A percentile compares a stretch with the other conserved stretches of the same genome.
Conservation (phyloP, 345 rosid genomes). For the Balakata baccata region DNA sequence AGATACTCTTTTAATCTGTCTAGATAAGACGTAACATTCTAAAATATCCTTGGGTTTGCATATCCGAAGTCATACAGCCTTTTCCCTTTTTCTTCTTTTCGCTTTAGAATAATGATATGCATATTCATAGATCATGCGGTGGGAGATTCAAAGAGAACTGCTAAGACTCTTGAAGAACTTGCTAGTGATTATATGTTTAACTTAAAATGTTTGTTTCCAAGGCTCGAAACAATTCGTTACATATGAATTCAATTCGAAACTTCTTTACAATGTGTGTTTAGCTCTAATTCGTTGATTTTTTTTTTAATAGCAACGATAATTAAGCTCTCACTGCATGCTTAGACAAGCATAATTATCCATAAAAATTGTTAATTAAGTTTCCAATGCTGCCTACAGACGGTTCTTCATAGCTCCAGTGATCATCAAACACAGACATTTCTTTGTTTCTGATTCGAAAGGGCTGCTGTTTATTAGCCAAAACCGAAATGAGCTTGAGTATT, state of each 20-base stretch:
- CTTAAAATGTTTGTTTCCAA: no score
- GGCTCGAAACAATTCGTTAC: no score
- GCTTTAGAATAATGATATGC: background rate
- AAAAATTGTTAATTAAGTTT: conserved; percentile 8
- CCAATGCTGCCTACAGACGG: background rate
- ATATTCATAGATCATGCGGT: no score
- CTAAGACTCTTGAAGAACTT: no score
- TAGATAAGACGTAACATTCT: background rate
- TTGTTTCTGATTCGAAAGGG: background rate
- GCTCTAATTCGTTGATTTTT: no score
- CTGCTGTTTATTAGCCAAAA: background rate
- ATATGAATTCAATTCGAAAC: no score
- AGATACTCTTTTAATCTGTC: background rate
- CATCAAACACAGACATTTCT: background rate
- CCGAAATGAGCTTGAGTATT: conserved; percentile 31
- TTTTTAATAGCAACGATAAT: background rate
- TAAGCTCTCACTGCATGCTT: conserved; percentile 9
- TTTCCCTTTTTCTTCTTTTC: background rate
- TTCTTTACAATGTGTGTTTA: no score
- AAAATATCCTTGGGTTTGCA: background rate
- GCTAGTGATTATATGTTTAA: no score
- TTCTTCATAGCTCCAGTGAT: conserved; percentile 6
- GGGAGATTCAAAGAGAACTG: no score
- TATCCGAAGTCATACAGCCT: background rate
- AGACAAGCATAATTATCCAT: conserved; percentile 25